Base-by-base conservation (phyloP, 306 rosid species). In the Astragalus glycyphyllos region DNA sequence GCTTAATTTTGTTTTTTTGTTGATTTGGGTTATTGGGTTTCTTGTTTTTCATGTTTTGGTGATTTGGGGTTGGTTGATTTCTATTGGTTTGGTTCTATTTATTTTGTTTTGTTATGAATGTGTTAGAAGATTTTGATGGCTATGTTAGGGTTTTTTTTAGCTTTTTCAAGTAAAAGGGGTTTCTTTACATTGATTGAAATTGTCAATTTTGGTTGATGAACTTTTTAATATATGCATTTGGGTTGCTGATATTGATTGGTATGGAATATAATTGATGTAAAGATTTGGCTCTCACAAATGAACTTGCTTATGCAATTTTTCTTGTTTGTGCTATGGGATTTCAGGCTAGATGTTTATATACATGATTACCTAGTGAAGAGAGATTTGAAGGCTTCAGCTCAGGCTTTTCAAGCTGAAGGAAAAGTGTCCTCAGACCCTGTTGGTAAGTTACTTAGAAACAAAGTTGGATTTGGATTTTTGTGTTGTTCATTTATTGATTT, bases 371-470 rank as follows among this genome's bases (percentile, higher is more conserved):
- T 94, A 49, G 99, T 94, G 63, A 94, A 94, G 84, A 86, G 99
- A 79, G 99, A 94, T 73, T 91, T 94, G 79, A 94, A 89, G 81
- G 97, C 95, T 84, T 87, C 99, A 58, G 99, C 99, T 62, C 96
- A 94, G 86, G 99, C 99, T 48, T 94, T 94, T 78, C 99, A 89
- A 89, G 91, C 97, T 15, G 99, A 91, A 89, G 99, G 96, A 58
- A 94, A 94, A 85, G 99, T 94, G 14, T 94, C 97, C 40, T 87
- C 97, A 9, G 99, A 94, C 84, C 99, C 99, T 14, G 99, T 94
- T 78, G 99, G 99, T 94, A 71, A 82, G 99, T 81, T 71, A 15
- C 40, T 29, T 14, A 31, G 51, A 68, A 50, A 67, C 11, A 5
- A 45, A 31, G 55, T 37, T 35, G n/a, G 23, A 35, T 63, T 69